phyloP scores from a whole-genome alignment of 1,284 basidiomycete genomes.

The Tilletia indica region DNA sequence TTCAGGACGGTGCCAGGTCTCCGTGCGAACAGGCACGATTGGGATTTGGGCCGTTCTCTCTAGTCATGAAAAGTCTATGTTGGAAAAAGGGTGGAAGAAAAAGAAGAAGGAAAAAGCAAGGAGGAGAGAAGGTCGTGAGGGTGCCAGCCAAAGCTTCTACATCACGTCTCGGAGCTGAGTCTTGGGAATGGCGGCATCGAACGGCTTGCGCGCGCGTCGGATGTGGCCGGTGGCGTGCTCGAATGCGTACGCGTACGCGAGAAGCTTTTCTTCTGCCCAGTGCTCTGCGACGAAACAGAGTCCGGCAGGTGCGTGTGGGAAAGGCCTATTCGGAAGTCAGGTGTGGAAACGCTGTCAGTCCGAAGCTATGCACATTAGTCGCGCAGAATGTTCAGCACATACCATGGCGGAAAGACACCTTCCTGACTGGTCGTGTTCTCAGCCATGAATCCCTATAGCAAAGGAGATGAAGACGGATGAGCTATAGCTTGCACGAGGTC shows the following conservation, averaged over 20 bases:
- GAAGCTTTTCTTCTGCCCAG: constrained; percentile 65
- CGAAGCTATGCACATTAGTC: no score
- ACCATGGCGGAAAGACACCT: constrained; percentile 23
- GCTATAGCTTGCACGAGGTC: constrained; percentile 20
- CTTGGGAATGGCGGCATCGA: constrained; percentile 64
- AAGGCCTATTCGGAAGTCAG: constrained; percentile 25
- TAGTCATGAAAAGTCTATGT: no score
- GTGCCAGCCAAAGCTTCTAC: neutral
- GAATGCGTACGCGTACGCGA: constrained; percentile 67
- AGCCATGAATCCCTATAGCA: constrained; percentile 15
- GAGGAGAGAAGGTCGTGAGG: neutral
- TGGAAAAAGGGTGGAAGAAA: no score
- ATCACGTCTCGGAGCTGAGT: constrained; percentile 65
- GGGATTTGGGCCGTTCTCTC: no score
- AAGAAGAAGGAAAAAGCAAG: no score
- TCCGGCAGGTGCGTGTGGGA: constrained; percentile 61
- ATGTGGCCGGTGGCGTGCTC: constrained; percentile 66
- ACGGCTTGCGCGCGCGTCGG: constrained; percentile 62
- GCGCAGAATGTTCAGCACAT: neutral
- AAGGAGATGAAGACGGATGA: constrained; percentile 19
- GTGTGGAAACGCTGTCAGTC: constrained; percentile 14
- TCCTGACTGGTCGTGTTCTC: constrained; percentile 12
- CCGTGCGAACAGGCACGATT: no score
- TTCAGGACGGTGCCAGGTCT: no score
- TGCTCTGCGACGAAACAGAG: constrained; percentile 67